phyloP scores from a whole-genome alignment of 768 basidiomycete genomes.

The Boletus barrowsii region DNA sequence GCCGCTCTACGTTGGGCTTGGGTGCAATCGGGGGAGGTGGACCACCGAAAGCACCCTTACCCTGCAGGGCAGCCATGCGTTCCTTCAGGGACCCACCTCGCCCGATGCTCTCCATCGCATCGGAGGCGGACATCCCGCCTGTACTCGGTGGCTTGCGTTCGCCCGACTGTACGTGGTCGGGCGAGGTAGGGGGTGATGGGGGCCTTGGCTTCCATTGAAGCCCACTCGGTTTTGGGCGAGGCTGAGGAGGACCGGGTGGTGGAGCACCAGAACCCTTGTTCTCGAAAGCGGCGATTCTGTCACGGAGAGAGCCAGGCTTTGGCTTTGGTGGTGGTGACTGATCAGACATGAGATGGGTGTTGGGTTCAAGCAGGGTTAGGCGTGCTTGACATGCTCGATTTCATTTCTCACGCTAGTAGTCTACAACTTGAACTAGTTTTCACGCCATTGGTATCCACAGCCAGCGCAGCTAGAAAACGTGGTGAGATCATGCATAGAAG shows the following conservation, averaged over 20 bases:
- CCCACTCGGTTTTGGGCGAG: constrained; percentile 57
- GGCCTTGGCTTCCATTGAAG: constrained; percentile 72
- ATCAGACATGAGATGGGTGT: constrained; percentile 54
- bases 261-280: constrained; percentile 37
- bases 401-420: constrained; percentile 20
- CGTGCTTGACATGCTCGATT: constrained; percentile 20
- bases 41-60: constrained; percentile 72
- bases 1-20: constrained; percentile 57
- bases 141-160: constrained; percentile 25
- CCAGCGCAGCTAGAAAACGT: constrained; percentile 47
- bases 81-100: constrained; percentile 83
- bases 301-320: constrained; percentile 76
- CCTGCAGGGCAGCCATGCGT: constrained; percentile 92
- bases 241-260: constrained; percentile 28
- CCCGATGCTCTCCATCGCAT: constrained; percentile 85
- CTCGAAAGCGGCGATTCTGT: constrained; percentile 89
- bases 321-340: constrained; percentile 54
- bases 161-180: constrained; percentile 10
- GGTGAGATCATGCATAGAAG: background rate
- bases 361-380: constrained; percentile 13
- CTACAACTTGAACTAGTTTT: constrained; percentile 42
- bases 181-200: constrained; percentile 42
- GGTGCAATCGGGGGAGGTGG: constrained; percentile 47
- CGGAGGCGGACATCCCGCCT: constrained; percentile 72
- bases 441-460: constrained; percentile 68